phyloP scores from a whole-genome alignment of 352 stramenopile genomes.

The Phytophthora crassamura region DNA sequence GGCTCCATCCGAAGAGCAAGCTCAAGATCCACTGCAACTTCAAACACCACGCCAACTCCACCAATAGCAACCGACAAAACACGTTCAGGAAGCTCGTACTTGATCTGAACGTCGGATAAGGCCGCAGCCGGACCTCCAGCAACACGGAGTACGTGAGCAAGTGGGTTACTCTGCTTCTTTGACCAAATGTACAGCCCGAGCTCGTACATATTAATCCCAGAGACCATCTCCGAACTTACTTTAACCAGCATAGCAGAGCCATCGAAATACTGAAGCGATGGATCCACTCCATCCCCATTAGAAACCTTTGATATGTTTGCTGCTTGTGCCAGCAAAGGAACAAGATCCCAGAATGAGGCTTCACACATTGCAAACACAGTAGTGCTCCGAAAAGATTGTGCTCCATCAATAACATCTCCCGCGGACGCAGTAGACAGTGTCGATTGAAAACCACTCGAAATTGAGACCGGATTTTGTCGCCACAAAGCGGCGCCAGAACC shows the following conservation, averaged over 20 bases:
- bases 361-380: conserved; percentile 72
- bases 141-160: conserved; percentile 47
- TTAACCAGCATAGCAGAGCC: conserved; percentile 52
- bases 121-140: conserved; percentile 21
- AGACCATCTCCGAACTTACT: conserved; percentile 31
- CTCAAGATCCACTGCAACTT: conserved; percentile 63
- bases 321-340: conserved; percentile 61
- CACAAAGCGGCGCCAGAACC: conserved; percentile 56
- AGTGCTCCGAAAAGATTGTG: conserved; percentile 25
- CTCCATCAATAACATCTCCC: not conserved
- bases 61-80: conserved; percentile 53
- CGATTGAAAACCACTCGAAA: conserved; percentile 63
- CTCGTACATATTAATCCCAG: conserved; percentile 42
- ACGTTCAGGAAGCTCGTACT: conserved; percentile 51
- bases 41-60: conserved; percentile 47
- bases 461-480: conserved; percentile 45
- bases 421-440: conserved; percentile 42
- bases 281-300: conserved; percentile 7
- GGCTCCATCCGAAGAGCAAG: conserved; percentile 49
- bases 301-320: conserved; percentile 35
- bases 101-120: conserved; percentile 41
- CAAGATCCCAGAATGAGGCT: conserved; percentile 73
- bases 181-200: conserved; percentile 54
- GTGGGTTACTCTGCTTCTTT: conserved; percentile 42
- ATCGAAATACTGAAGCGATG: conserved; percentile 30